Conservation (phyloP, 345 rosid species). For the Cardamine chenopodiifolia region DNA sequence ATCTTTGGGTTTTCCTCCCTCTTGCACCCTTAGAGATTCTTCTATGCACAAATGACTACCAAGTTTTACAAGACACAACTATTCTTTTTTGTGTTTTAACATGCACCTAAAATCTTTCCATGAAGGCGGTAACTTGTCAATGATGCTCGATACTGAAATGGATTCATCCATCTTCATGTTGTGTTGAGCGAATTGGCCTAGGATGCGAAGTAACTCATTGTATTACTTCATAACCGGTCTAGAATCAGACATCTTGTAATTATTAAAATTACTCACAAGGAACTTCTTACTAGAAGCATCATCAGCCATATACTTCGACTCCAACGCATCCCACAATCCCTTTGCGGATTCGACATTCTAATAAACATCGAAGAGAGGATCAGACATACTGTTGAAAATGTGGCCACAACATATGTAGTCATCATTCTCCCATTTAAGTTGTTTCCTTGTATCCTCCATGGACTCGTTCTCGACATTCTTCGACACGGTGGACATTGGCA, state of each 20-base stretch:
- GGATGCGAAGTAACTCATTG: not conserved
- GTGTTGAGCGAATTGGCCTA: not conserved
- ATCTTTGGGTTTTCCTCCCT: not conserved
- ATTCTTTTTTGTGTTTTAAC: conserved; percentile 1
- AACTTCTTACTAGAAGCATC: conserved; percentile 7
- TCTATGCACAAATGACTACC: not conserved
- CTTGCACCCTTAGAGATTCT: conserved; percentile 11
- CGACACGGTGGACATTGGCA: no score
- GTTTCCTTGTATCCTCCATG: no score
- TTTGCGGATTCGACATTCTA: not conserved
- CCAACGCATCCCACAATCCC: not conserved
- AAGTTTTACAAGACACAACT: no score
- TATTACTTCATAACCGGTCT: not conserved
- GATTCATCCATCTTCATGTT: not conserved
- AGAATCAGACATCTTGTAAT: not conserved
- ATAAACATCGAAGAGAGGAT: conserved; percentile 3
- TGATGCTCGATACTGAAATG: not conserved
- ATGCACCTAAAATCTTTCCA: not conserved
- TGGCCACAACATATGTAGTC: not conserved
- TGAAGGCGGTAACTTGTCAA: conserved; percentile 5
- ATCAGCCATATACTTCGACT: not conserved
- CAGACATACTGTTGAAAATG: not conserved
- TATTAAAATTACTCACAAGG: conserved; percentile 4
- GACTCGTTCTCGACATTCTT: no score
- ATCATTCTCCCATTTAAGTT: not conserved